Percentiles rank a stretch among this genome's conserved stretches.
Evolutionary conservation across 75 land plant genomes (phyloP).

Genomic region (Pinus taeda): DNA sequence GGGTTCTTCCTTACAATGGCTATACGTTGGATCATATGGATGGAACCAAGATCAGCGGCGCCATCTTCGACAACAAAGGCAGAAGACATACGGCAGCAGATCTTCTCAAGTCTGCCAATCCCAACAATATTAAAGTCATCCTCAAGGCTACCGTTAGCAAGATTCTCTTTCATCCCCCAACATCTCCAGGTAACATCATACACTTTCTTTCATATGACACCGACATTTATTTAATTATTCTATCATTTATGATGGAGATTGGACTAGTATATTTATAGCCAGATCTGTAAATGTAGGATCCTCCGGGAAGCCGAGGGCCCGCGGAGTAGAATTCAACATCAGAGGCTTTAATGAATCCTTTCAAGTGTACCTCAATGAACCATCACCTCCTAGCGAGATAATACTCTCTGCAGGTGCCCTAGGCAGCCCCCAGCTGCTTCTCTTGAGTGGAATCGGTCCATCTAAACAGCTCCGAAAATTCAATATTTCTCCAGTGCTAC

Average conservation of each 20-base stretch:
- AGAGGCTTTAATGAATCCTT: too few relatives aligned
- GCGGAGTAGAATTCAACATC: background rate
- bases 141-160: constrained; percentile 2
- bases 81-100: constrained; percentile 15
- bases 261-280: background rate
- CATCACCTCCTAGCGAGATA: background rate
- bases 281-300: background rate
- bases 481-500: background rate
- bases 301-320: background rate
- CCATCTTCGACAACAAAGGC: constrained; percentile 16
- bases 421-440: background rate
- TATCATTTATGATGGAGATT: background rate
- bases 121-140: constrained; percentile 12
- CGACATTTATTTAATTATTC: background rate
- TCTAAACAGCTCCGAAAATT: background rate
- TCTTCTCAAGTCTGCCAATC: constrained; percentile 13
- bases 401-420: background rate
- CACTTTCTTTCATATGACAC: background rate
- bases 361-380: background rate
- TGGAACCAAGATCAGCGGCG: constrained; percentile 14
- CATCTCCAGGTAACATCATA: background rate
- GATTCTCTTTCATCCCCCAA: constrained; percentile 5
- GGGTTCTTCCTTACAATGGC: background rate
- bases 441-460: background rate
- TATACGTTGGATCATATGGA: background rate